These are phyloP conservation scores for Fragilariopsis cylindrus DNA, from an alignment of 108 stramenopile genomes.

Conservation along the genomic window DNA sequence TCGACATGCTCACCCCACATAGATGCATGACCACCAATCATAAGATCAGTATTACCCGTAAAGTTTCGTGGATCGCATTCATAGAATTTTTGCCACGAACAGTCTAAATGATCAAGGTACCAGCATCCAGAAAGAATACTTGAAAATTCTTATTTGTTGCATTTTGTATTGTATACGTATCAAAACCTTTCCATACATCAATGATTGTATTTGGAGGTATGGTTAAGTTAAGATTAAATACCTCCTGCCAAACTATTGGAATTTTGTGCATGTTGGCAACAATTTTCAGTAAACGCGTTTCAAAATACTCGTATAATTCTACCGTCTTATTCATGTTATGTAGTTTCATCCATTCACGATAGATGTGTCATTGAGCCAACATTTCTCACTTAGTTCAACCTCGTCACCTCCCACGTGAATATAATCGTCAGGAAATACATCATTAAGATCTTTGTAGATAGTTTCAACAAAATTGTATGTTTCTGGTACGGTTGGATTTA, in stretches of 20 bases:
- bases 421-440: constrained; percentile 47
- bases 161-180: constrained; percentile 28
- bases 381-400: constrained; percentile 34
- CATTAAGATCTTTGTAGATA: constrained; percentile 38
- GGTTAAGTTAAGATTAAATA: constrained; percentile 50
- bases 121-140: constrained; percentile 54
- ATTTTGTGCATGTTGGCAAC: constrained; percentile 24
- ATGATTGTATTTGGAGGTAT: constrained; percentile 42
- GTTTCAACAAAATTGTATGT: constrained; percentile 44
- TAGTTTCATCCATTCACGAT: constrained; percentile 47
- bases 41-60: constrained; percentile 30
- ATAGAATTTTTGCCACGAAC: constrained; percentile 50
- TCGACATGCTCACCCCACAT: constrained; percentile 83
- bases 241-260: constrained; percentile 74
- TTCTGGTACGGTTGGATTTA: constrained; percentile 41
- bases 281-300: constrained; percentile 31
- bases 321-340: constrained; percentile 32
- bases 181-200: constrained; percentile 60
- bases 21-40: constrained; percentile 70
- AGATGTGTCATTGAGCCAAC: constrained; percentile 37
- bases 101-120: constrained; percentile 66
- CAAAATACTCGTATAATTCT: constrained; percentile 45
- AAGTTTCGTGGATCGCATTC: constrained; percentile 48
- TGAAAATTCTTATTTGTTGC: constrained; percentile 29
- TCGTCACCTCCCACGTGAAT: constrained; percentile 83